Percentiles rank a stretch among this genome's conserved stretches.
Evolutionary conservation across 2,329 filamentous ascomycete species (phyloP).

Genomic region (Talaromyces sp.): DNA sequence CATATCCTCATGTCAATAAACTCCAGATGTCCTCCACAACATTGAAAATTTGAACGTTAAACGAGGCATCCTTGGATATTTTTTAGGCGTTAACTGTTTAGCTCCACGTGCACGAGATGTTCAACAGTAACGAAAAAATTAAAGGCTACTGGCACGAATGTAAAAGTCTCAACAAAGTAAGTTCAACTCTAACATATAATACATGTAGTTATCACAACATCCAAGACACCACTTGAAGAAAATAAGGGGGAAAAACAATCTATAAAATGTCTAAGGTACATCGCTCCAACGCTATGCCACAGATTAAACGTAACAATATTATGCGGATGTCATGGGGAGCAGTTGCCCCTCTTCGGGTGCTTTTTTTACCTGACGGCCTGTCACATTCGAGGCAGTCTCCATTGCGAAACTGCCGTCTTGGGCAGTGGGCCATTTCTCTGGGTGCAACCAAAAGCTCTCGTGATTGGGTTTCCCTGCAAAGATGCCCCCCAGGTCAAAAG

Average conservation of each 20-base stretch:
- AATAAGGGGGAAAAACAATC: neutral
- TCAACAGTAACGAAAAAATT: too few species aligned
- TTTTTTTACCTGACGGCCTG: neutral
- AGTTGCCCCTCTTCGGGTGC: neutral
- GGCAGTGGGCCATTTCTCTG: slow-evolving; percentile 22
- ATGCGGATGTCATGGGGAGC: neutral
- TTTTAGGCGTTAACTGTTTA: too few species aligned
- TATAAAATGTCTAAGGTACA: neutral
- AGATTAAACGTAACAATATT: neutral
- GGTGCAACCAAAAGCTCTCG: slow-evolving; percentile 25
- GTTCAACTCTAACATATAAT: neutral
- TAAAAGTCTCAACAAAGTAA: neutral
- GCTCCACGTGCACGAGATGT: too few species aligned
- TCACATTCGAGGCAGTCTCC: slow-evolving; percentile 18
- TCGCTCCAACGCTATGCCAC: too few species aligned
- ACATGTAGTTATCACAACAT: neutral
- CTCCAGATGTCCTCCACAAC: too few species aligned
- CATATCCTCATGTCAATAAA: too few species aligned
- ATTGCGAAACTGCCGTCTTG: slow-evolving; percentile 23
- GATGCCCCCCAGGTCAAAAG: slow-evolving; percentile 22
- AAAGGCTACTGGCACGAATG: neutral
- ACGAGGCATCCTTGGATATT: too few species aligned
- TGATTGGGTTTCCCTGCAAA: slow-evolving; percentile 21
- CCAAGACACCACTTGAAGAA: neutral
- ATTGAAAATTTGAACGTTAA: too few species aligned